Conservation (phyloP, 306 rosid genomes). For the Lathyrus oleraceus region DNA sequence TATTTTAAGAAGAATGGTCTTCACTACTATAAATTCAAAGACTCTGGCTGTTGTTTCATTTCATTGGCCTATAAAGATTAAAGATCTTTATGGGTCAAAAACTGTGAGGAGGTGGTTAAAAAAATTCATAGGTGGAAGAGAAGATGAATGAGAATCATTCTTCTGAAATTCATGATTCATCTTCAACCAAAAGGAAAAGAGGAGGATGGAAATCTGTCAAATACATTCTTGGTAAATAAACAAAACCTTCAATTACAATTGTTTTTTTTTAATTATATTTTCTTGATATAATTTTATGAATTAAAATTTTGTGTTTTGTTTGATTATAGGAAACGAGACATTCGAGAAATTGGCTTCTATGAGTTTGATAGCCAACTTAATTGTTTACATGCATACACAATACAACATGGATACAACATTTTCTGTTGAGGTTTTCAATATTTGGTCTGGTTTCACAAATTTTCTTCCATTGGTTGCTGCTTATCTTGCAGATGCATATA, state of each 20-base stretch:
- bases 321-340: constrained; percentile 57
- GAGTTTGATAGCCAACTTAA: constrained; percentile 59
- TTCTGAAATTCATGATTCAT: constrained; percentile 26
- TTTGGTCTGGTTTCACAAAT: constrained; percentile 63
- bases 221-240: constrained; percentile 48
- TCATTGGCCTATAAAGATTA: constrained; percentile 1
- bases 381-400: constrained; percentile 55
- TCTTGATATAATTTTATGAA: constrained; percentile 18
- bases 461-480: constrained; percentile 59
- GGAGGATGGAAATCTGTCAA: constrained; percentile 61
- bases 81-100: background rate
- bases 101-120: background rate
- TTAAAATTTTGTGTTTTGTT: constrained; percentile 1
- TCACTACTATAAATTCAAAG: constrained; percentile 35
- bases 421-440: constrained; percentile 53
- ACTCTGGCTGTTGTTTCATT: constrained; percentile 37
- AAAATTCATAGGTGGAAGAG: background rate
- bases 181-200: constrained; percentile 20
- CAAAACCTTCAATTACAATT: constrained; percentile 6
- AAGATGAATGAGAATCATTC: constrained; percentile 26
- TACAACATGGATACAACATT: constrained; percentile 51
- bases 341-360: constrained; percentile 74
- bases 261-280: background rate
- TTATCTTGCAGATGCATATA: constrained; percentile 52
- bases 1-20: too few species aligned